A percentile compares a stretch with the other conserved stretches of the same genome.
phyloP scores from a whole-genome alignment of 2,329 filamentous ascomycete genomes.

The Microdochium paspali region DNA sequence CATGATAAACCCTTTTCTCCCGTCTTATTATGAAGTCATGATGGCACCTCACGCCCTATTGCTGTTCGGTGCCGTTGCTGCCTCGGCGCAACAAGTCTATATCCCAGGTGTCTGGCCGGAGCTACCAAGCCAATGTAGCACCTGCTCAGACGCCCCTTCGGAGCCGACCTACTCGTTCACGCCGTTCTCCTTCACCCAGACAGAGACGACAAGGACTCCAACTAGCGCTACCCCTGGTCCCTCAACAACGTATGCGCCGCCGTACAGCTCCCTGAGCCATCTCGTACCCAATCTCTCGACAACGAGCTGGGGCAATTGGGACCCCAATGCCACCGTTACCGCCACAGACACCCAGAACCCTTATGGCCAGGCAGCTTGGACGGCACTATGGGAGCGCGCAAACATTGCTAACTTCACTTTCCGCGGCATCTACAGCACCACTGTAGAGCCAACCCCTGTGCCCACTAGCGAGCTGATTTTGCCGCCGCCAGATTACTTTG shows the following conservation, averaged over 20 bases:
- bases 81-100: constrained; percentile 24
- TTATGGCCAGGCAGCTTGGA: constrained; percentile 3
- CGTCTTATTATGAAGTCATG: not conserved
- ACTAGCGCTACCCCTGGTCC: constrained; percentile 20
- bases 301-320: constrained; percentile 30
- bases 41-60: not conserved
- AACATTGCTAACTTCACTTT: constrained; percentile 23
- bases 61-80: not conserved
- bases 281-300: constrained; percentile 23
- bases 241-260: constrained; percentile 22
- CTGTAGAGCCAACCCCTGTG: constrained; percentile 43
- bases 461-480: constrained; percentile 44
- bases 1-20: not conserved
- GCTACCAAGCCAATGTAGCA: constrained; percentile 15
- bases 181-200: constrained; percentile 23
- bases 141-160: constrained; percentile 10
- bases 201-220: constrained; percentile 25
- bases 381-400: constrained; percentile 9
- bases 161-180: constrained; percentile 18
- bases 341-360: constrained; percentile 22
- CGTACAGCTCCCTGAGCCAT: constrained; percentile 21
- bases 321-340: constrained; percentile 20
- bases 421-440: constrained; percentile 24
- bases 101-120: constrained; percentile 17
- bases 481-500: constrained; percentile 42